Evolutionary conservation across 2,329 filamentous ascomycete species (phyloP), one percentile per base, ranked within the genome.

Genomic region (Nigrospora osmanthi): DNA sequence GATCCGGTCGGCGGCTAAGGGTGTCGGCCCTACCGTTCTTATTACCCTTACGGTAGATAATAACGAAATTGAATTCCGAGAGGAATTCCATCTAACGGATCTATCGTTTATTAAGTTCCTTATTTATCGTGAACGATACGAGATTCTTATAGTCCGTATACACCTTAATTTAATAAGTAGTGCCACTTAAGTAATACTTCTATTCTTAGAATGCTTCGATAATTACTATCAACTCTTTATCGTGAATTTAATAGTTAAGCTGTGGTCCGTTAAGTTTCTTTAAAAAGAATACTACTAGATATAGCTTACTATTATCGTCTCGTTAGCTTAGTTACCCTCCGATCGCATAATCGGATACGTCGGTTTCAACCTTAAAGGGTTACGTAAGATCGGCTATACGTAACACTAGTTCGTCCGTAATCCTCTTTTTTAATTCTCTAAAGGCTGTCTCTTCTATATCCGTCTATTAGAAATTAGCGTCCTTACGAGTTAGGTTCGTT

Each of bases 201-300:
- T 47, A 61, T 43, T 58, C 46, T 38, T 52, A 35, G 16, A 56
- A 52, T 5, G 42, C 30, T 32, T 43, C 19, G 19, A 66, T 46
- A 35, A 67, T 60, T 6, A 57, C 58, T 12, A 66, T 43, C 1
- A 67, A 50, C 50, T 65, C 59, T 42, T 65, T 63, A 43, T 66
- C 46, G 39, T 65, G 52, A 12, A 63, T 63, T n/a, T 60, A 38
- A 42, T 65, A 66, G 45, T 64, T 65, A 35, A 46, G 42, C 38
- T 54, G 35, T 3, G 38, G 34, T 46, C 33, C 37, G 4, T 34
- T 41, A 16, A 55, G 33, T 16, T 50, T 55, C 43, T 49, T 50
- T 14, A 37, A 54, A 17, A 50, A 47, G 41, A 50, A 56, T 14
- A 37, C 43, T 28, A 56, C 30, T n/a, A 40, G 42, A 14, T 47